Base-by-base conservation (phyloP, 805 yeast genomes). In the Cyberlindnera amylophila region DNA sequence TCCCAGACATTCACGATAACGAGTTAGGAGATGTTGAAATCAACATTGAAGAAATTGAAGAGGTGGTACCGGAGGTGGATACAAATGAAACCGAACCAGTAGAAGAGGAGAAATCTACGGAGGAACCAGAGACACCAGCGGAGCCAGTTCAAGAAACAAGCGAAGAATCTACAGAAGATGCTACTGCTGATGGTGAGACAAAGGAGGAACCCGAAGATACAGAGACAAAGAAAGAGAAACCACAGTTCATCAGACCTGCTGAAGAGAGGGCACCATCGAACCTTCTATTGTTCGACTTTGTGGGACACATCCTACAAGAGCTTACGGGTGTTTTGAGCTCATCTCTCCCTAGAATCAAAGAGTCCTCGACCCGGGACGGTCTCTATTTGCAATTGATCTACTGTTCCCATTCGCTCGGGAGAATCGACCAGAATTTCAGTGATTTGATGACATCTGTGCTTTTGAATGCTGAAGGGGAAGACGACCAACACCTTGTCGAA, bases 321-420 rank as follows among this genome's bases (percentile, higher is more conserved):
- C 61, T 65, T 26, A 62, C 62, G 34, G 51, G 39, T 17, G 70
- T 62, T 5, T 14, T 59, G 56, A 34, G 50, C 35, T 58, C 51
- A 13, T 67, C 61, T 27, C 59, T 59, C n/a, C 58, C 61, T 6
- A 41, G 63, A n/a, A 44, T 72, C 1, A 70, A 66, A 15, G 62
- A 62, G 12, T 61, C 58, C 12, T 61, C 74, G 9, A 69, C 65
- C 38, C 71, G 71, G 26, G 84, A 84, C 43, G 85, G 91, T 1
- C 66, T 89, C 17, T 75, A 90, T 50, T 65, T 91, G 27, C 99
- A 91, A 63, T 64, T 90, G 30, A 80, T 87, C 1, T 91, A 90
- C 64, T 86, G 96, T 51, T 83, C 96, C n/a, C 88, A 84, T 58
- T 82, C 96, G 29, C 68, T 91, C 39, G 81, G 84, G 1, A 69